These are phyloP conservation scores for Sinapis alba DNA, from an alignment of 441 rosid genomes.

Conservation along the genomic window DNA sequence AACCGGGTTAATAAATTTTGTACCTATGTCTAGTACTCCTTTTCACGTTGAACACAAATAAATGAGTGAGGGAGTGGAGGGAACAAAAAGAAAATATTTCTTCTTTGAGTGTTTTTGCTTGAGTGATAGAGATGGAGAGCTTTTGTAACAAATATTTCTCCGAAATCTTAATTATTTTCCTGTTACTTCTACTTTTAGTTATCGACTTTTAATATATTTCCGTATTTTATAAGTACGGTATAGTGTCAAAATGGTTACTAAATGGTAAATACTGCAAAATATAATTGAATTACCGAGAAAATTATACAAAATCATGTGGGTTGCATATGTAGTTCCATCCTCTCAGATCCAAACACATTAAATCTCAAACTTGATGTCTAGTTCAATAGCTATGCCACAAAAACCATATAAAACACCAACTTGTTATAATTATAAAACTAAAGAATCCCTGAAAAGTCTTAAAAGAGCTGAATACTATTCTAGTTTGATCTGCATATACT, in stretches of 20 bases:
- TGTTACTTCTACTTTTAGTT: conserved; percentile 1
- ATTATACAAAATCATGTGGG: conserved; percentile 7
- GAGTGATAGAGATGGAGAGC: too few species aligned
- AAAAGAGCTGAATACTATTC: background rate
- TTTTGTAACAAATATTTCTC: too few species aligned
- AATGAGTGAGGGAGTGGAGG: too few species aligned
- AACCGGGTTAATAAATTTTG: background rate
- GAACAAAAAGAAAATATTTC: too few species aligned
- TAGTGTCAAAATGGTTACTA: background rate
- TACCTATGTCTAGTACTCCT: background rate
- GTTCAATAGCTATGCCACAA: background rate
- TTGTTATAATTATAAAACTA: background rate
- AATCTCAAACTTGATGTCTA: conserved; percentile 1
- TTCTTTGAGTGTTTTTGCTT: too few species aligned
- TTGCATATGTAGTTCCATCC: background rate
- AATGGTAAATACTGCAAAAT: background rate
- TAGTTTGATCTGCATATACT: background rate
- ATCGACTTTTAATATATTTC: background rate
- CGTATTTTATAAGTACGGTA: background rate
- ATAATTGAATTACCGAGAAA: background rate
- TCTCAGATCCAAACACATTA: conserved; percentile 20
- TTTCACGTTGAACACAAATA: too few species aligned
- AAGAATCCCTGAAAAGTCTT: background rate
- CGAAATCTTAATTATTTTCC: background rate
- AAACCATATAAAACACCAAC: background rate